These are phyloP conservation scores for Suhomyces yuchorum DNA, from an alignment of 1,139 yeast species.

Conservation along the genomic window DNA sequence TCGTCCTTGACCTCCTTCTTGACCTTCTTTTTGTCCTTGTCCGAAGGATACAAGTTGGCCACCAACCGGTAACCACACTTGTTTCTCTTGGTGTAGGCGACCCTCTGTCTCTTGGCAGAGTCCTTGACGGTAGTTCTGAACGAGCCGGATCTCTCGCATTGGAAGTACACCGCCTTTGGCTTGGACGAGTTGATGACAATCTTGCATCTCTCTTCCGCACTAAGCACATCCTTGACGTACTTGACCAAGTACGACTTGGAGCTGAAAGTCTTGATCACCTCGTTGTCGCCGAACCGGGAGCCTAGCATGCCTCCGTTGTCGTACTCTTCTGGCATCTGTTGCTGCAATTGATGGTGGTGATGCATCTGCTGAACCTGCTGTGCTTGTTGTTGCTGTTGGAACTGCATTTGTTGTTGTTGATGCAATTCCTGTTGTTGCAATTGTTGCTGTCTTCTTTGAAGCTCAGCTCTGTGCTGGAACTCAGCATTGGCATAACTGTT, in stretches of 20 bases:
- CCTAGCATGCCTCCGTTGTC: slow-evolving; percentile 20
- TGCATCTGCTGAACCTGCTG: slow-evolving; percentile 14
- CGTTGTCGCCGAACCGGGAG: slow-evolving; percentile 45
- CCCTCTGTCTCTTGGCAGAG: slow-evolving; percentile 49
- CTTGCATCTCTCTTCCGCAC: slow-evolving; percentile 49
- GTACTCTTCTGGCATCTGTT: slow-evolving; percentile 17
- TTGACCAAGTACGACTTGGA: slow-evolving; percentile 46
- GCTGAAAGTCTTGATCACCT: slow-evolving; percentile 48
- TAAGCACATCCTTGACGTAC: slow-evolving; percentile 45
- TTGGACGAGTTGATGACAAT: slow-evolving; percentile 52
- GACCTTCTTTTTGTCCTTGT: slow-evolving; percentile 39
- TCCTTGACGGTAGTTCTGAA: slow-evolving; percentile 55
- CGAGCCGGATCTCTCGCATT: slow-evolving; percentile 51
- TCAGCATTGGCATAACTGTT: slow-evolving; percentile 30
- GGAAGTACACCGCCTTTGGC: slow-evolving; percentile 54
- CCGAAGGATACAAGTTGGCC: slow-evolving; percentile 50
- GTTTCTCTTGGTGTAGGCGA: slow-evolving; percentile 53
- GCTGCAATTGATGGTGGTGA: slow-evolving; percentile 15
- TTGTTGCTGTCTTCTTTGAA: slow-evolving; percentile 27
- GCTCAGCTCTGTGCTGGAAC: slow-evolving; percentile 30
- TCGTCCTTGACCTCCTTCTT: slow-evolving; percentile 32
- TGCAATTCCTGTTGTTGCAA: slow-evolving; percentile 27
- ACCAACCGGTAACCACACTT: slow-evolving; percentile 53
- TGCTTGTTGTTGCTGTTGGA: slow-evolving; percentile 17
- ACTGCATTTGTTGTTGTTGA: slow-evolving; percentile 32